phyloP scores from a whole-genome alignment of 2,329 filamentous ascomycete species.

The Fusarium sp. region DNA sequence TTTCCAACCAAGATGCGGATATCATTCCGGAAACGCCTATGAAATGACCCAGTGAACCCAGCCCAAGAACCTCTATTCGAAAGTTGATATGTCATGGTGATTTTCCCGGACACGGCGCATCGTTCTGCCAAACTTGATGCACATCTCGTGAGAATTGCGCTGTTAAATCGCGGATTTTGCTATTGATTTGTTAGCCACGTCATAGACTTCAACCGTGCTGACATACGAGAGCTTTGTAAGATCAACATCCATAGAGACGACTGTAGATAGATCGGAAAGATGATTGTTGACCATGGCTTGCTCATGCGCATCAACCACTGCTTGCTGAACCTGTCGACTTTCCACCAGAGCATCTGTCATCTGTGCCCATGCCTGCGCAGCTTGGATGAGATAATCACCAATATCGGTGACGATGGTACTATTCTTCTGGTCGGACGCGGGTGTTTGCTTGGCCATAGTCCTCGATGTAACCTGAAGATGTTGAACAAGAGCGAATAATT shows the following conservation, averaged over 20 bases:
- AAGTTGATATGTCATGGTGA: not conserved
- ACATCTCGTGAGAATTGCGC: constrained; percentile 34
- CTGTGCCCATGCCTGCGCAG: constrained; percentile 46
- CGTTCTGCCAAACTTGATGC: constrained; percentile 26
- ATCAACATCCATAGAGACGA: constrained; percentile 47
- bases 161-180: constrained; percentile 35
- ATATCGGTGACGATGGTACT: constrained; percentile 46
- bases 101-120: not conserved
- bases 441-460: constrained; percentile 23
- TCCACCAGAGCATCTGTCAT: constrained; percentile 47
- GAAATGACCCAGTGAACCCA: not conserved
- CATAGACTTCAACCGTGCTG: not conserved
- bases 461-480: constrained; percentile 13
- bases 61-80: not conserved
- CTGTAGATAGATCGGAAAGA: constrained; percentile 43
- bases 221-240: constrained; percentile 29
- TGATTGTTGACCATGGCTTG: constrained; percentile 39
- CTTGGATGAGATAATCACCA: constrained; percentile 49
- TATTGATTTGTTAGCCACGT: constrained; percentile 1
- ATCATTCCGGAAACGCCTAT: constrained; percentile 22
- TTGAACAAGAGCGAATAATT: constrained; percentile 21
- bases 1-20: constrained; percentile 1
- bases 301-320: constrained; percentile 42
- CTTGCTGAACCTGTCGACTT: constrained; percentile 46
- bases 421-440: constrained; percentile 15